Percentiles rank a stretch among this genome's conserved stretches.
These are phyloP conservation scores for Sechiopsis laciniata DNA, from an alignment of 306 rosid genomes.

Conservation along the genomic window DNA sequence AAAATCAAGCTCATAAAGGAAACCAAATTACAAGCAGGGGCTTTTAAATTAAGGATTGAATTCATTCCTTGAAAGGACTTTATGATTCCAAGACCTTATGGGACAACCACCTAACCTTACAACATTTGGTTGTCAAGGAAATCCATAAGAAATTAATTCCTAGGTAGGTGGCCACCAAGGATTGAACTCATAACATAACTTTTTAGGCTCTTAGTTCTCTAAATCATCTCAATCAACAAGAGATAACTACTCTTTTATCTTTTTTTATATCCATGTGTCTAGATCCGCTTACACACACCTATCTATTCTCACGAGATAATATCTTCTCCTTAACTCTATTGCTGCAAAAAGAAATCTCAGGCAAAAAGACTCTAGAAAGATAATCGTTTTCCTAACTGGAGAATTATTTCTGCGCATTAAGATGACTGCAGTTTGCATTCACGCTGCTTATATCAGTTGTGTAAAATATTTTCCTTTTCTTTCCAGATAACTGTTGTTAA, in stretches of 20 bases:
- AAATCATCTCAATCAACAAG: neutral
- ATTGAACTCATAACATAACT: too few relatives aligned
- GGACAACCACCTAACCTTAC: too few relatives aligned
- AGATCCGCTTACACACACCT: too few relatives aligned
- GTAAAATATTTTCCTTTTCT: neutral
- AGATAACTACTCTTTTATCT: neutral
- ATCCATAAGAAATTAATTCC: too few relatives aligned
- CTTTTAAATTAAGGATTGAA: too few relatives aligned
- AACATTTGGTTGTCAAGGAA: too few relatives aligned
- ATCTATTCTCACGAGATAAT: neutral
- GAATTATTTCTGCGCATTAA: neutral
- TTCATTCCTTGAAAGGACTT: too few relatives aligned
- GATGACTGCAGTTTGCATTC: neutral
- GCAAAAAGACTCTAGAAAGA: neutral
- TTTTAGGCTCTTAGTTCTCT: too few relatives aligned
- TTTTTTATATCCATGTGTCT: neutral
- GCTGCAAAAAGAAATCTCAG: slow-evolving; percentile 5
- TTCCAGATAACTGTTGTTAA: neutral
- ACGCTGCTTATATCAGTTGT: neutral
- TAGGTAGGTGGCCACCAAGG: too few relatives aligned
- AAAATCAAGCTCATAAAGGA: too few relatives aligned
- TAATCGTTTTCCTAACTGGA: neutral
- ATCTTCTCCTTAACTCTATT: neutral
- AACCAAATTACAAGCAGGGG: too few relatives aligned
- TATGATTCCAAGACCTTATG: too few relatives aligned